Base-by-base conservation (phyloP, 768 basidiomycete species). In the Leccinum barrowsii region DNA sequence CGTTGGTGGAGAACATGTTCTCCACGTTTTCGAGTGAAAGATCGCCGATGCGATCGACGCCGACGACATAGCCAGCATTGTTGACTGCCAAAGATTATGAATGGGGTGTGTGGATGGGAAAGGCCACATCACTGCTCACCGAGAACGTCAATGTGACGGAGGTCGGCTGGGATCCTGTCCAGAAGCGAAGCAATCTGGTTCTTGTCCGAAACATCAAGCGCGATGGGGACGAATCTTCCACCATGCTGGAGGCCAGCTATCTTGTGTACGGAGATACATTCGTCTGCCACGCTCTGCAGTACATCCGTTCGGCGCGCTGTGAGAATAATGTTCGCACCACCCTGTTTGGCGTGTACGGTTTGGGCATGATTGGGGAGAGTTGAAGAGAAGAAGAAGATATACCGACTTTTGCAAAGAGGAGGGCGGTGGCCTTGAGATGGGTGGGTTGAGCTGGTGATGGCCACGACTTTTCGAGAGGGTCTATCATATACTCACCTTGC, bases 41-140 rank as follows among this genome's bases (percentile, higher is more conserved):
- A 65, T 86, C 84, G 6, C 97, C 97, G 37, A 98, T 86, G 44
- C 84, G 85, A 60, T 98, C 97, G 12, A 86, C 74, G 12, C 97
- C 97, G 42, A 87, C 81, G 30, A 98, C 97, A 65, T 87, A 93
- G 30, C 97, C 96, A 35, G 97, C 95, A 64, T 88, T 88, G 70
- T 87, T 88, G 47, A 87, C 86, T 77, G 49, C 35, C 47, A 62
- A 49, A 52, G 35, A 17, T 34, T 3, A 15, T 24, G 12, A 24
- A 0, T 49, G 19, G 24, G 44, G 34, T 32, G 11, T 34, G 12
- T 44, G 11, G 7, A 24, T 34, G 28, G 19, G n/a, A 28, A 11
- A 12, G 2, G 24, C 54, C 17, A 24, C 22, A 17, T 13, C 37
- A 52, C 11, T 37, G 68, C 81, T 66, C 62, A 93, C 93, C 91